These are phyloP conservation scores for Sporobolomyces phaffii DNA, from an alignment of 768 basidiomycete genomes.

Conservation along the genomic window DNA sequence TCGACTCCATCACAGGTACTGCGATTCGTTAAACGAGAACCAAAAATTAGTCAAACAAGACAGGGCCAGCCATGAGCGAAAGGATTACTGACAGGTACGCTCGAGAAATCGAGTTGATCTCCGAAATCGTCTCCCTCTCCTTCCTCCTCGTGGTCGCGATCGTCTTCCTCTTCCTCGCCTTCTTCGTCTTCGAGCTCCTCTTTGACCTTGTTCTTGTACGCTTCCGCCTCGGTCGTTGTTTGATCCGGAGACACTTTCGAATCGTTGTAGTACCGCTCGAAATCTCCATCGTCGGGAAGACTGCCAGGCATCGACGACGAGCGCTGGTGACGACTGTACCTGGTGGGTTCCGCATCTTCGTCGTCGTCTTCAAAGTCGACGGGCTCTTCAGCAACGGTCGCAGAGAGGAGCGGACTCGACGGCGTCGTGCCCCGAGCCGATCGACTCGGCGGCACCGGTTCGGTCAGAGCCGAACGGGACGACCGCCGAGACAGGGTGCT, in stretches of 20 bases:
- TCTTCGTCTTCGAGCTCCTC: constrained; percentile 27
- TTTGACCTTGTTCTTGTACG: constrained; percentile 27
- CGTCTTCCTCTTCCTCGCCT: constrained; percentile 44
- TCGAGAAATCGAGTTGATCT: constrained; percentile 62
- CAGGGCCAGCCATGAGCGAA: not conserved
- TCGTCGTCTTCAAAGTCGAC: constrained; percentile 11
- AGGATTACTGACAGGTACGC: constrained; percentile 43
- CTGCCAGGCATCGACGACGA: constrained; percentile 55
- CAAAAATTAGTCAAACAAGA: too few species aligned
- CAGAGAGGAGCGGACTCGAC: constrained; percentile 25
- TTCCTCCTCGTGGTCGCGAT: constrained; percentile 52
- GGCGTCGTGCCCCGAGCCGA: constrained; percentile 21
- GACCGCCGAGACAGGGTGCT: constrained; percentile 37
- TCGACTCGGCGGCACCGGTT: constrained; percentile 12
- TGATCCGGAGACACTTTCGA: not conserved
- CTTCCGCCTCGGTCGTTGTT: constrained; percentile 26
- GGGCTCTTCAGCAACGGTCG: constrained; percentile 28
- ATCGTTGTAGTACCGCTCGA: constrained; percentile 26
- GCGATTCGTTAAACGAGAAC: too few species aligned
- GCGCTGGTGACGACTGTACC: constrained; percentile 1
- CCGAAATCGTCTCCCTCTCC: constrained; percentile 56
- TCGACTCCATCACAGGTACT: too few species aligned
- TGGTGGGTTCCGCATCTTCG: constrained; percentile 18
- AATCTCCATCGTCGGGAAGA: constrained; percentile 60
- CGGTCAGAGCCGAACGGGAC: constrained; percentile 20